Conservation (phyloP, 257 asterid genomes). For the Marsdenia floribunda region DNA sequence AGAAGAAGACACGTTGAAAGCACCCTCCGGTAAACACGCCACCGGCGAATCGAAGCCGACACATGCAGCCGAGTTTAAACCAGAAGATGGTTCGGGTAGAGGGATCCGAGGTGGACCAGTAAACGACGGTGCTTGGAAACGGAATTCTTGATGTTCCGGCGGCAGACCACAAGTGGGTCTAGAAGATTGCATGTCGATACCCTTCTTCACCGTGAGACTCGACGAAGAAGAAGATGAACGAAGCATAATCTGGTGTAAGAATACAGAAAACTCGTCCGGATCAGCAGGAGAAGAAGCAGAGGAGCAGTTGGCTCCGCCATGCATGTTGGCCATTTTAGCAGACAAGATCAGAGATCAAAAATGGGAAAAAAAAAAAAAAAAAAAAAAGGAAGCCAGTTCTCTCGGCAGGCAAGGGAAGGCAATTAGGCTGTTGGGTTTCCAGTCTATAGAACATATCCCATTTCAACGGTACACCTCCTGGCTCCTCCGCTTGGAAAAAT, state of each 20-base stretch:
- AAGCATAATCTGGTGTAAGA: constrained; percentile 56
- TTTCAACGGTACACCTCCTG: background rate
- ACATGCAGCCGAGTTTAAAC: constrained; percentile 18
- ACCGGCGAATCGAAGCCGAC: constrained; percentile 19
- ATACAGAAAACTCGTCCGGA: constrained; percentile 61
- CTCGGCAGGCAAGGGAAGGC: background rate
- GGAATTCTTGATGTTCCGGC: constrained; percentile 7
- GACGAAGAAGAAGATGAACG: constrained; percentile 41
- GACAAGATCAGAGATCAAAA: background rate
- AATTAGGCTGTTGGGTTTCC: background rate
- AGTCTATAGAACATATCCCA: background rate
- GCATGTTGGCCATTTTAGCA: constrained; percentile 41
- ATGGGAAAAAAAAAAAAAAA: background rate
- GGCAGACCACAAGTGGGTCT: background rate
- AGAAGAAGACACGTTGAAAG: constrained; percentile 34
- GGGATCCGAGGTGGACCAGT: constrained; percentile 27
- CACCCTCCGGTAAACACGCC: constrained; percentile 19
- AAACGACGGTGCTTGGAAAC: background rate
- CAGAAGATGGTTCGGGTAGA: constrained; percentile 22
- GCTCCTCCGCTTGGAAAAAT: background rate
- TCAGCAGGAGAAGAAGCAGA: constrained; percentile 35
- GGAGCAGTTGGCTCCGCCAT: background rate
- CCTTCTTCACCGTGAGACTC: background rate
- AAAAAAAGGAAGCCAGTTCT: background rate
- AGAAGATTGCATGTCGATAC: constrained; percentile 18